These are phyloP conservation scores for Candida neerlandica DNA, from an alignment of 1,139 yeast species.

Conservation along the genomic window DNA sequence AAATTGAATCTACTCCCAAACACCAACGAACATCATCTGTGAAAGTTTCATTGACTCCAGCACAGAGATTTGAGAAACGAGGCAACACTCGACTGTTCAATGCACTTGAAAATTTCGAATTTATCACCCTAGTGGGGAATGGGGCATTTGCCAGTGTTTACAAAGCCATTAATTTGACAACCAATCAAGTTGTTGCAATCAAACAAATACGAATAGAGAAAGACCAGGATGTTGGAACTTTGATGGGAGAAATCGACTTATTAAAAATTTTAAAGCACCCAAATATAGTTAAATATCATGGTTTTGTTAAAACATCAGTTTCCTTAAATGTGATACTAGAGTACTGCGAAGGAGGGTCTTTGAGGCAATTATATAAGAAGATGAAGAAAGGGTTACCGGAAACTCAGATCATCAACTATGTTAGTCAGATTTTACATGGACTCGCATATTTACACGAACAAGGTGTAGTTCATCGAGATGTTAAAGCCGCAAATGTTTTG, in stretches of 20 bases:
- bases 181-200: constrained; percentile 77
- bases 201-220: constrained; percentile 71
- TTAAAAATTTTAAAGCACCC: constrained; percentile 80
- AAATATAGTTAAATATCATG: constrained; percentile 88
- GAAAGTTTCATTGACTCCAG: constrained; percentile 55
- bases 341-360: constrained; percentile 85
- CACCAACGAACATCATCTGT: constrained; percentile 36
- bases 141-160: constrained; percentile 96
- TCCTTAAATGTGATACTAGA: constrained; percentile 71
- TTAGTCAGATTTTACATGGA: constrained; percentile 75
- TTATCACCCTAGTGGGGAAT: constrained; percentile 79
- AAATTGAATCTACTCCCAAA: constrained; percentile 20
- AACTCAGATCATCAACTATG: constrained; percentile 56
- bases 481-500: constrained; percentile 93
- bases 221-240: constrained; percentile 48
- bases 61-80: constrained; percentile 50
- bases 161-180: constrained; percentile 68
- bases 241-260: constrained; percentile 83
- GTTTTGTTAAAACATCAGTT: constrained; percentile 72
- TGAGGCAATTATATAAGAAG: constrained; percentile 65
- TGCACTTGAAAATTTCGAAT: constrained; percentile 56
- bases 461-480: constrained; percentile 78
- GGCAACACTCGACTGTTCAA: constrained; percentile 41
- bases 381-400: constrained; percentile 63
- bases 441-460: constrained; percentile 67